Evolutionary conservation across 768 basidiomycete genomes (phyloP).

Genomic region (Ramaria sp.): DNA sequence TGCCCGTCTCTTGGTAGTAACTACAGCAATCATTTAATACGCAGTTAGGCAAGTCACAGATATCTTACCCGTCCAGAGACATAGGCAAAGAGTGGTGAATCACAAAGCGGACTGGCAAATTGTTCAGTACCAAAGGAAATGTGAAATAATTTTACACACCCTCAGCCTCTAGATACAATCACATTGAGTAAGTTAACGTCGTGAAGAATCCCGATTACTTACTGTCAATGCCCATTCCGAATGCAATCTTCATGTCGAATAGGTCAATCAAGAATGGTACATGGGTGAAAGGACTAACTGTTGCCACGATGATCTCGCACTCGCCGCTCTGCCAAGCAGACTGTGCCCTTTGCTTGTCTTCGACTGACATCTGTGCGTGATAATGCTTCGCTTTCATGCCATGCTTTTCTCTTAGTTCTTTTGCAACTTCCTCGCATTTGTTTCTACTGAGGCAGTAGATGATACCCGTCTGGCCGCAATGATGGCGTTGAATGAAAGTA

Average conservation of each 20-base stretch:
- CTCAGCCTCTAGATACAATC: constrained; percentile 14
- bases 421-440: constrained; percentile 75
- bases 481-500: constrained; percentile 50
- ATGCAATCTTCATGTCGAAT: constrained; percentile 55
- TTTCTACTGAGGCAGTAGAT: constrained; percentile 70
- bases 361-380: constrained; percentile 66
- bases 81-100: constrained; percentile 80
- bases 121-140: not conserved
- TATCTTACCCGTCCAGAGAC: constrained; percentile 66
- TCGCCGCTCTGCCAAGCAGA: constrained; percentile 63
- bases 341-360: constrained; percentile 54
- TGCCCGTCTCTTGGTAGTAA: constrained; percentile 93
- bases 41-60: not conserved
- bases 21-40: constrained; percentile 25
- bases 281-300: constrained; percentile 37
- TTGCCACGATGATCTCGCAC: constrained; percentile 84
- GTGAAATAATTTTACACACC: constrained; percentile 7
- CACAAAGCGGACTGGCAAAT: constrained; percentile 69
- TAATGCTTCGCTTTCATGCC: constrained; percentile 66
- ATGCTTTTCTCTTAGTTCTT: constrained; percentile 44
- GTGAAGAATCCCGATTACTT: not conserved
- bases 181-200: not conserved
- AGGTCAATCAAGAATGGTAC: constrained; percentile 3
- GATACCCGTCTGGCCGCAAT: constrained; percentile 59
- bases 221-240: constrained; percentile 97